Evolutionary conservation across 192 early-diverging fungal genomes (phyloP), one percentile per base, ranked within the genome.

Genomic region (Coemansia sp.): DNA sequence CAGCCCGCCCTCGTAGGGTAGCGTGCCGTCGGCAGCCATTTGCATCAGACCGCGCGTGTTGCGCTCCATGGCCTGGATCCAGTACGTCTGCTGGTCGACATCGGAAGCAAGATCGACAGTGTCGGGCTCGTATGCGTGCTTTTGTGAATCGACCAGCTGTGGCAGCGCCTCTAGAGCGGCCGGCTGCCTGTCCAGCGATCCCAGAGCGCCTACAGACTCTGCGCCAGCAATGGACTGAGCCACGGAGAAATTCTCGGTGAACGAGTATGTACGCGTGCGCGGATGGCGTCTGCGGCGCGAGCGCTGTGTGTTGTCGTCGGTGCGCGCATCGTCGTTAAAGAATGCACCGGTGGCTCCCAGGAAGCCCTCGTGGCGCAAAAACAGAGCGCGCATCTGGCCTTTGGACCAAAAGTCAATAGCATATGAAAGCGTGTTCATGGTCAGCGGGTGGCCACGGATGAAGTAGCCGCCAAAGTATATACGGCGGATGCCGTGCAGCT

Each of bases 391-490:
- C 68, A 95, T 97, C 56, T 89, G 84, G 29, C 96, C 97, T 67
- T 94, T 91, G 33, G 94, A 96, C 97, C 97, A 99, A 73, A 95
- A 99, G 57, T 94, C 87, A 64, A 99, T 95, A 55, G 96, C 97
- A 71, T 95, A 97, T 30, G 92, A 96, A 52, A 99, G 81, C 30
- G 96, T 95, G 73, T 96, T 93, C 97, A 99, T 99, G 14, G 96
- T 97, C 60, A 94, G 88, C 1, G 95, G 92, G 69, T 99, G 96
- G 7, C 95, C 94, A 84, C 94, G 85, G 63, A 99, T 97, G 77
- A 97, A 99, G 78, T 92, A 97, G 31, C 97, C 97, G 71, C 93
- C 93, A 82, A 99, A 99, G 82, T 97, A 99, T 59, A 99, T 97
- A 52, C 85, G 84, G 20, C 81, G 79, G 61, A 97, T 88, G 20